Evolutionary conservation across 2,329 filamentous ascomycete species (phyloP).

Genomic region (Pseudopithomyces maydicus): DNA sequence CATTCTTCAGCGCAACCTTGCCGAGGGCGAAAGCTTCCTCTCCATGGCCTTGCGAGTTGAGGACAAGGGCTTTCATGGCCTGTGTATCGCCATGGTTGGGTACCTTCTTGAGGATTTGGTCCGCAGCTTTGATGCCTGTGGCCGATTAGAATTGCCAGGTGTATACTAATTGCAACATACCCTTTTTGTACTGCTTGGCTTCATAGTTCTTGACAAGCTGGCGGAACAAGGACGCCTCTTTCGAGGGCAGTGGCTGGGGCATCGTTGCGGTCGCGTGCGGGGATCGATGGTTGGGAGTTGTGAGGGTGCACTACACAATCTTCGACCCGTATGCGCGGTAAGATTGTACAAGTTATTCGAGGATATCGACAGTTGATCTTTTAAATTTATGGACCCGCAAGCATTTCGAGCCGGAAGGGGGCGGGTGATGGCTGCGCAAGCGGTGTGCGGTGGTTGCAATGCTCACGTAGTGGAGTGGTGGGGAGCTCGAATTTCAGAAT

Average conservation of each 20-base stretch:
- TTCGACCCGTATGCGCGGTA: neutral
- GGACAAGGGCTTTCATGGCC: slow-evolving; percentile 97
- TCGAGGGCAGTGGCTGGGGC: slow-evolving; percentile 77
- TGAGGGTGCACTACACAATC: neutral
- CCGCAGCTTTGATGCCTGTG: slow-evolving; percentile 85
- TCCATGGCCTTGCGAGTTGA: slow-evolving; percentile 88
- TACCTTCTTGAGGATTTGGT: slow-evolving; percentile 93
- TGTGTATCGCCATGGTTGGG: slow-evolving; percentile 97
- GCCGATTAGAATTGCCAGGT: slow-evolving; percentile 26
- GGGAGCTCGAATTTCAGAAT: slow-evolving; percentile 41
- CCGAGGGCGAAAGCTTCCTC: slow-evolving; percentile 93
- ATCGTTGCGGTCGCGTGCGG: slow-evolving; percentile 51
- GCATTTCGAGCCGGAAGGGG: slow-evolving; percentile 5
- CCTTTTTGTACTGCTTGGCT: slow-evolving; percentile 96
- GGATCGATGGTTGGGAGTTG: slow-evolving; percentile 8
- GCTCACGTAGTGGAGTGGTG: slow-evolving; percentile 16
- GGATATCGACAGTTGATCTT: neutral
- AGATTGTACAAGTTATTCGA: neutral
- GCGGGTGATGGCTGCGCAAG: neutral
- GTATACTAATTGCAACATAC: slow-evolving; percentile 43
- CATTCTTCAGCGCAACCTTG: slow-evolving; percentile 88
- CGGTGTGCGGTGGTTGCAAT: neutral
- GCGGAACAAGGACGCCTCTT: slow-evolving; percentile 92
- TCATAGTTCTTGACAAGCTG: slow-evolving; percentile 96
- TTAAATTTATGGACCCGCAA: neutral